Evolutionary conservation across 2,329 filamentous ascomycete species (phyloP).

Genomic region (Fusarium penzigii): DNA sequence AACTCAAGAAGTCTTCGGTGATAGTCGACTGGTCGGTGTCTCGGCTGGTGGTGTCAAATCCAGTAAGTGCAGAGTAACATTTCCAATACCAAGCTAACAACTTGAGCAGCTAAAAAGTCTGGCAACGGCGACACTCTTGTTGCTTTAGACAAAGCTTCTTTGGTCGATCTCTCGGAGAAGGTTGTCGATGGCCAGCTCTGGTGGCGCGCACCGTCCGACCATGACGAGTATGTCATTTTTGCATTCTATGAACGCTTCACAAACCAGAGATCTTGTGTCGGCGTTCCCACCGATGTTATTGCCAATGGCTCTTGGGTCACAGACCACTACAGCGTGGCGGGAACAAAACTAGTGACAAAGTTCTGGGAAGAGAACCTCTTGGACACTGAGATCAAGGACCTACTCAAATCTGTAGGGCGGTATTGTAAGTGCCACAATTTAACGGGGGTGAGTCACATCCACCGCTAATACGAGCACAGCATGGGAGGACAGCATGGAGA

Average conservation of each 20-base stretch:
- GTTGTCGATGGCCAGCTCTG: not conserved
- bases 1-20: not conserved
- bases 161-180: not conserved
- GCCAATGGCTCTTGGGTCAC: not conserved
- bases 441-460: too few relatives aligned
- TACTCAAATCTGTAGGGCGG: not conserved
- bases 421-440: not conserved
- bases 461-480: not conserved
- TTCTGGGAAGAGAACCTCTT: constrained; percentile 2
- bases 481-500: constrained; percentile 7
- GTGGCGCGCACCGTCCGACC: not conserved
- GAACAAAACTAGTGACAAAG: not conserved
- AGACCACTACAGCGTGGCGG: not conserved
- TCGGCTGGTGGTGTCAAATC: not conserved
- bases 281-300: not conserved
- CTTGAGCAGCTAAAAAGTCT: too few relatives aligned
- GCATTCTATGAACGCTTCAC: not conserved
- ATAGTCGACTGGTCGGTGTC: not conserved
- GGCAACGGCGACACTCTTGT: too few relatives aligned
- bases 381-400: not conserved
- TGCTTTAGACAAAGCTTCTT: not conserved
- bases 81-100: too few relatives aligned
- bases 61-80: not conserved
- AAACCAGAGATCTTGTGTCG: not conserved
- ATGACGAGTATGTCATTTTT: not conserved